Conservation (phyloP, 2,329 filamentous ascomycete species). For the Penicillium sp. region DNA sequence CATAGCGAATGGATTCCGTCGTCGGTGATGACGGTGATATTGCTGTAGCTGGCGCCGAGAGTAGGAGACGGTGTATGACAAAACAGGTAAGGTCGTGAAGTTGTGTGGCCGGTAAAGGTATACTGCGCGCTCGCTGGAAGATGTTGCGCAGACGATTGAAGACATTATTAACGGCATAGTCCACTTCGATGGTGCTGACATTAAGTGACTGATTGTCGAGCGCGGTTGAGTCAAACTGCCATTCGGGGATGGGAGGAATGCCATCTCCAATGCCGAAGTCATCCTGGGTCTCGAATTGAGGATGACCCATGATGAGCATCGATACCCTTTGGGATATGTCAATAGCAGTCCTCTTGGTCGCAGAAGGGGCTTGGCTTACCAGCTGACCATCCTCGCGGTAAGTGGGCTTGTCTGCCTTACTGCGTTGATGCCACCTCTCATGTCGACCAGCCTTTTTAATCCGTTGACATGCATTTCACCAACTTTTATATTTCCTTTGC, state of each 20-base stretch:
- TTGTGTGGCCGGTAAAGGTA: slow-evolving; percentile 35
- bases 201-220: slow-evolving; percentile 8
- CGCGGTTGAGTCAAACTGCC: slow-evolving; percentile 37
- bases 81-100: slow-evolving; percentile 58
- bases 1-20: slow-evolving; percentile 49
- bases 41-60: not conserved
- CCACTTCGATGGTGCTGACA: slow-evolving; percentile 28
- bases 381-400: slow-evolving; percentile 55
- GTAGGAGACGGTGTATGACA: slow-evolving; percentile 51
- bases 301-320: slow-evolving; percentile 51
- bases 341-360: not conserved
- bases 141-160: slow-evolving; percentile 46
- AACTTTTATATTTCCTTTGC: slow-evolving; percentile 50
- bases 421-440: slow-evolving; percentile 51
- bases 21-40: slow-evolving; percentile 16
- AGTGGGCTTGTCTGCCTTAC: slow-evolving; percentile 51
- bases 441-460: slow-evolving; percentile 47
- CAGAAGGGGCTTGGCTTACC: slow-evolving; percentile 36
- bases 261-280: slow-evolving; percentile 50
- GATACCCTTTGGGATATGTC: slow-evolving; percentile 49
- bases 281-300: slow-evolving; percentile 54
- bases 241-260: slow-evolving; percentile 49
- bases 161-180: slow-evolving; percentile 35
- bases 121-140: slow-evolving; percentile 35
- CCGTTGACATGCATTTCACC: slow-evolving; percentile 51